Evolutionary conservation across 2,329 filamentous ascomycete genomes (phyloP).

Genomic region (Fusarium equiseti): DNA sequence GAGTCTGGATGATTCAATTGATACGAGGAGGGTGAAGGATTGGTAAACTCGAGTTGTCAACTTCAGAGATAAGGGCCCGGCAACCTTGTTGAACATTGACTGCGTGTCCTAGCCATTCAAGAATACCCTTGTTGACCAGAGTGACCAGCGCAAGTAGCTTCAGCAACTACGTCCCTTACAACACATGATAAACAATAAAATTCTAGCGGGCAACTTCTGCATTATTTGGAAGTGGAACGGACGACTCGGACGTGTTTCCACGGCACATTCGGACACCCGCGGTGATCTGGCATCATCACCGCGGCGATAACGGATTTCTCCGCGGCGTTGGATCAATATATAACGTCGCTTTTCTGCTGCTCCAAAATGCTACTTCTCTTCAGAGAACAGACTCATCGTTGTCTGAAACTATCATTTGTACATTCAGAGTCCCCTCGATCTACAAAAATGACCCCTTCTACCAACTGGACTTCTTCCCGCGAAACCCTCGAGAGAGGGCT

Average conservation of each 20-base stretch:
- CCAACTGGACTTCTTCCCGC: not conserved
- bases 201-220: not conserved
- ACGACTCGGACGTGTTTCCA: not conserved
- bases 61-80: not conserved
- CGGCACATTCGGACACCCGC: not conserved
- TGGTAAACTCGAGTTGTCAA: not conserved
- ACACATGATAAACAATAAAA: rapidly evolving
- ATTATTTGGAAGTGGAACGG: not conserved
- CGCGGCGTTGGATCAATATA: not conserved
- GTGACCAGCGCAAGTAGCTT: not conserved
- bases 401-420: not conserved
- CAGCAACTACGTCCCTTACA: not conserved
- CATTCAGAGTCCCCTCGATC: not conserved
- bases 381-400: not conserved
- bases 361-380: not conserved
- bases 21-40: not conserved
- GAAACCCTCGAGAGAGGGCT: slow-evolving; percentile 3
- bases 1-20: not conserved
- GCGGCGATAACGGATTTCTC: not conserved
- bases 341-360: not conserved
- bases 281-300: not conserved
- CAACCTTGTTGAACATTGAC: not conserved
- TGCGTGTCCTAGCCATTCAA: not conserved
- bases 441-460: not conserved
- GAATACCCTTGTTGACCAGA: not conserved